Conservation (phyloP, 2,329 filamentous ascomycete genomes). For the Botrytis porri region DNA sequence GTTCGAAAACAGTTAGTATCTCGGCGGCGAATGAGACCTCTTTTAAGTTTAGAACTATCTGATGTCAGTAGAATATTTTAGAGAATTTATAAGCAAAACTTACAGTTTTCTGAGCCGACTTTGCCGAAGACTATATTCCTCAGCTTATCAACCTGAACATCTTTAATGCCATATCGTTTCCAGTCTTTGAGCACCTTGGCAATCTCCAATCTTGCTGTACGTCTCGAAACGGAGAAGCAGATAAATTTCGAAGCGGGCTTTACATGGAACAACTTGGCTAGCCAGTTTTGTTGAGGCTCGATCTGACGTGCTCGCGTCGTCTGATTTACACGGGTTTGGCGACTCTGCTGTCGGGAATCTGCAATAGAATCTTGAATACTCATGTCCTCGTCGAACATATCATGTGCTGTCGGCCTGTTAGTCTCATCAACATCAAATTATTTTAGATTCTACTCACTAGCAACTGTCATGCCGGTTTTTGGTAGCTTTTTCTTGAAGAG, state of each 20-base stretch:
- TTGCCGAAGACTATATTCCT: constrained; percentile 77
- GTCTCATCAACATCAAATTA: neutral
- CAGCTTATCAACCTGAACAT: constrained; percentile 75
- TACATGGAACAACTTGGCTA: constrained; percentile 83
- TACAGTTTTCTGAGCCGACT: constrained; percentile 75
- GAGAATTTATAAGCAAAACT: constrained; percentile 40
- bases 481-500: constrained; percentile 35
- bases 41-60: constrained; percentile 71
- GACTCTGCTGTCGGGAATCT: constrained; percentile 28
- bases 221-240: constrained; percentile 70
- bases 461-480: constrained; percentile 33
- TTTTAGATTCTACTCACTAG: constrained; percentile 28
- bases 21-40: constrained; percentile 86
- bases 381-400: constrained; percentile 32
- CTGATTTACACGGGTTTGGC: neutral
- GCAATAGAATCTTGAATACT: constrained; percentile 31
- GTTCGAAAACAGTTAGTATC: constrained; percentile 67
- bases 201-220: constrained; percentile 74
- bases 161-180: constrained; percentile 63
- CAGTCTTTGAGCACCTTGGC: constrained; percentile 66
- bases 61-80: constrained; percentile 24
- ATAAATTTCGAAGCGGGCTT: constrained; percentile 76
- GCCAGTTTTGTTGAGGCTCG: constrained; percentile 76
- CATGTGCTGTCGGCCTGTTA: constrained; percentile 25
- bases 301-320: constrained; percentile 44